A percentile compares a stretch with the other conserved stretches of the same genome.
Evolutionary conservation across 495 filamentous ascomycete species (phyloP).

Genomic region (Penicillium lagena): DNA sequence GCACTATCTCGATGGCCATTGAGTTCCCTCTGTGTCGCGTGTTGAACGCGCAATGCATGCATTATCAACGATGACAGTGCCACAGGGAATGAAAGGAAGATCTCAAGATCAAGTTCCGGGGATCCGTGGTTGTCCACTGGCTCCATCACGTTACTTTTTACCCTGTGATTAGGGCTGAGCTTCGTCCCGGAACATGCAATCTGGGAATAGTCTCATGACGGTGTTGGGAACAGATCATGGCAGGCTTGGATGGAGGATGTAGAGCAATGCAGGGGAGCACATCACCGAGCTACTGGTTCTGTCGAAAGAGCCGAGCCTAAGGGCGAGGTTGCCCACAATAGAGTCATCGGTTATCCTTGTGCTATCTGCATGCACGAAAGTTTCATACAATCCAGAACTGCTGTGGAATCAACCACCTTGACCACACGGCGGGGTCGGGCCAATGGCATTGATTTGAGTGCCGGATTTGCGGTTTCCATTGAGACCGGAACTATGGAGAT

Average conservation of each 20-base stretch:
- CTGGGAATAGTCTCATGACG: no score
- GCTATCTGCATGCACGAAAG: constrained; percentile 6
- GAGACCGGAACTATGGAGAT: constrained; percentile 19
- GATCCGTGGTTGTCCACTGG: no score
- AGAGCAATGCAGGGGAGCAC: not conserved
- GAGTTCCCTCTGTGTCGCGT: constrained; percentile 6
- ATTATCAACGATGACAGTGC: no score
- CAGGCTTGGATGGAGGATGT: not conserved
- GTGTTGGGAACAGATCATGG: not conserved
- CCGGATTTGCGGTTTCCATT: constrained; percentile 21
- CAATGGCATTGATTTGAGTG: constrained; percentile 36
- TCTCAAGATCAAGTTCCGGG: not conserved
- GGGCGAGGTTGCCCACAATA: no score
- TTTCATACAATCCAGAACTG: constrained; percentile 1
- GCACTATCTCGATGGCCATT: not conserved
- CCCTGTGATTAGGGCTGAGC: no score
- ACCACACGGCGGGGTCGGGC: constrained; percentile 41
- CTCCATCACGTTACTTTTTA: no score
- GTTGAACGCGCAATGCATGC: constrained; percentile 15
- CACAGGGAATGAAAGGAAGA: not conserved
- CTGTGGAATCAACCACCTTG: constrained; percentile 37
- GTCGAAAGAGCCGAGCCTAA: no score
- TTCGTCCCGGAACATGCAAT: no score
- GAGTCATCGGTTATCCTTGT: not conserved
- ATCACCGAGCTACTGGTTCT: not conserved